Conservation (phyloP, 805 yeast species). For the Sugiyamaella smithiae region DNA sequence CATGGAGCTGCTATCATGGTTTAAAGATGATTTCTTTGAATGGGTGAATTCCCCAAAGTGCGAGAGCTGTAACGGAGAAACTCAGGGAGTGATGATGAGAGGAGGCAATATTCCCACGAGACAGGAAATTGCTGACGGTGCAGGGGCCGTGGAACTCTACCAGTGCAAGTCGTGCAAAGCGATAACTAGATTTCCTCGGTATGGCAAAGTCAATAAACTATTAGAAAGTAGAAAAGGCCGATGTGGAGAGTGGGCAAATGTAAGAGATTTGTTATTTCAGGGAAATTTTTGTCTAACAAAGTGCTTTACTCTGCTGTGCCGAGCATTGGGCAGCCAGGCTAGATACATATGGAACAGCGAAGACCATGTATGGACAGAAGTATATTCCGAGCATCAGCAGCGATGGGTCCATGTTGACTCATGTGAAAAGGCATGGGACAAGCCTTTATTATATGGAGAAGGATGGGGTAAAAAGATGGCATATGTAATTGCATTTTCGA, state of each 20-base stretch:
- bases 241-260: constrained; percentile 94
- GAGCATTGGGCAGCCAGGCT: constrained; percentile 60
- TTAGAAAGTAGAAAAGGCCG: constrained; percentile 67
- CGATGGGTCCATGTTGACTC: constrained; percentile 86
- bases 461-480: constrained; percentile 97
- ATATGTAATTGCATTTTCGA: constrained; percentile 68
- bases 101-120: constrained; percentile 44
- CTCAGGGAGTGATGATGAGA: constrained; percentile 6
- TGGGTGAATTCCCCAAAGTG: constrained; percentile 82
- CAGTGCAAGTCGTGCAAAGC: constrained; percentile 52
- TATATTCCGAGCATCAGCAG: constrained; percentile 55
- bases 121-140: constrained; percentile 48
- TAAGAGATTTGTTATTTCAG: constrained; percentile 9
- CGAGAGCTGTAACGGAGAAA: constrained; percentile 43
- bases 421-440: constrained; percentile 83
- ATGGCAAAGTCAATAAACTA: constrained; percentile 62
- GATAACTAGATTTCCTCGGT: constrained; percentile 66
- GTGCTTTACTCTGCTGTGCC: constrained; percentile 67
- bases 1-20: constrained; percentile 58
- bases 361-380: constrained; percentile 97
- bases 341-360: constrained; percentile 85
- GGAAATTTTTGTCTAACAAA: constrained; percentile 4
- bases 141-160: constrained; percentile 63
- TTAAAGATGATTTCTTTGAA: constrained; percentile 70
- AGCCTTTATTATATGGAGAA: constrained; percentile 68